Evolutionary conservation across 495 filamentous ascomycete species (phyloP).

Genomic region (Tuber indicum): DNA sequence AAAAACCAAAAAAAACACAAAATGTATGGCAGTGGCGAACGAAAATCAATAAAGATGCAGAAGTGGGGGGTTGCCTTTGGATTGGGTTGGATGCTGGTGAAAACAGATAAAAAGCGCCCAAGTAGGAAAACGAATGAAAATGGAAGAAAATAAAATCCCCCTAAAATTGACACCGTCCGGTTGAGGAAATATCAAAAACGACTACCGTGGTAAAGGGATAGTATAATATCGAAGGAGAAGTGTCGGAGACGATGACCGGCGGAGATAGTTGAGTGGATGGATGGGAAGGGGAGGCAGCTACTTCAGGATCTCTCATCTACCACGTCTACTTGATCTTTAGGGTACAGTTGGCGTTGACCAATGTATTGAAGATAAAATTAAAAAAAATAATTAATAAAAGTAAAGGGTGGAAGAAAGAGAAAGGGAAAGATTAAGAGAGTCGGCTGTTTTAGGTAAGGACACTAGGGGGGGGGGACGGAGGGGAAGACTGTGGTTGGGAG

Average conservation of each 20-base stretch:
- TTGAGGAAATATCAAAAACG: neutral
- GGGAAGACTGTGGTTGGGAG: neutral
- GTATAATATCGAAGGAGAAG: neutral
- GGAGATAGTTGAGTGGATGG: neutral
- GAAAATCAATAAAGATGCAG: neutral
- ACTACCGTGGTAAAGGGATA: neutral
- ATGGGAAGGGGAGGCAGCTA: constrained; percentile 12
- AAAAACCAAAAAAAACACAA: neutral
- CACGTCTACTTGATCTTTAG: constrained; percentile 27
- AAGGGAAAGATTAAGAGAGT: constrained; percentile 16
- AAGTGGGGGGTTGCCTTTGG: neutral
- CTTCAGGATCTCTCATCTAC: constrained; percentile 22
- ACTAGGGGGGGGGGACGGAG: constrained; percentile 9
- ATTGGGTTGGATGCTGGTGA: neutral
- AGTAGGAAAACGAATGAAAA: neutral
- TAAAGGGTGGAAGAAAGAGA: neutral
- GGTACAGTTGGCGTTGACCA: constrained; percentile 29
- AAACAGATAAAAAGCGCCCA: neutral
- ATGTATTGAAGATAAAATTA: neutral
- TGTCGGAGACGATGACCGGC: neutral
- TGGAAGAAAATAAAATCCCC: neutral
- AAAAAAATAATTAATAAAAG: neutral
- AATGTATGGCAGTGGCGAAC: neutral
- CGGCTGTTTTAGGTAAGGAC: neutral
- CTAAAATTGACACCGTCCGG: neutral